Conservation (phyloP, 2,329 filamentous ascomycete species). For the Phaeosphaeriaceae sp. region DNA sequence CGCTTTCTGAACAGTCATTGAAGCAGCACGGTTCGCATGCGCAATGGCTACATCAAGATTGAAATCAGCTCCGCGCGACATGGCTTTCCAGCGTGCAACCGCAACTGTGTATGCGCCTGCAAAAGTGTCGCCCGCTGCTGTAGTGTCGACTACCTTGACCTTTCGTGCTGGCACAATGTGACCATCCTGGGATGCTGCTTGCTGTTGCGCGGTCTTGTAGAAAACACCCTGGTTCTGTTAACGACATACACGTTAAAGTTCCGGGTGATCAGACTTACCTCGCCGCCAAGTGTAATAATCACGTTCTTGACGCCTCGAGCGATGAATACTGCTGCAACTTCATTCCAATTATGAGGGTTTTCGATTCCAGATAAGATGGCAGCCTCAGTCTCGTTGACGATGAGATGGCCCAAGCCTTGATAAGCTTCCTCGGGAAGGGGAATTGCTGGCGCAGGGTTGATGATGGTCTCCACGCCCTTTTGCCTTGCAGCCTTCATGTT, state of each 20-base stretch:
- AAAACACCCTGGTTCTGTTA: slow-evolving; percentile 44
- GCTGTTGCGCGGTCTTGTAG: slow-evolving; percentile 54
- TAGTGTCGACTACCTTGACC: slow-evolving; percentile 87
- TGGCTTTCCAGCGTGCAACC: slow-evolving; percentile 61
- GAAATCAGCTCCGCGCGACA: slow-evolving; percentile 50
- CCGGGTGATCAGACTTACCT: slow-evolving; percentile 56
- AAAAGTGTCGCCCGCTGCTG: slow-evolving; percentile 93
- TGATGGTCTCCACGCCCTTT: slow-evolving; percentile 63
- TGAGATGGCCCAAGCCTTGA: slow-evolving; percentile 73
- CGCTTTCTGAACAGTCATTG: slow-evolving; percentile 68
- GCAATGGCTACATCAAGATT: slow-evolving; percentile 65
- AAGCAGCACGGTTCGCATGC: slow-evolving; percentile 68
- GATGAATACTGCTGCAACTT: slow-evolving; percentile 63
- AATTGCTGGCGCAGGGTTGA: slow-evolving; percentile 82
- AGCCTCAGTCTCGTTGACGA: slow-evolving; percentile 92
- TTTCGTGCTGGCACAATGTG: slow-evolving; percentile 67
- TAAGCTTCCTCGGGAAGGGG: slow-evolving; percentile 72
- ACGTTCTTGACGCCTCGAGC: slow-evolving; percentile 74
- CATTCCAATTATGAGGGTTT: slow-evolving; percentile 41
- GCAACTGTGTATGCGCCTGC: slow-evolving; percentile 85
- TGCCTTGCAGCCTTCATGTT: slow-evolving; percentile 46
- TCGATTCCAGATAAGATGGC: slow-evolving; percentile 69
- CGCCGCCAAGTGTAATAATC: slow-evolving; percentile 82
- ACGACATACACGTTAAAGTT: slow-evolving; percentile 3
- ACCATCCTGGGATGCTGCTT: slow-evolving; percentile 52